These are phyloP conservation scores for Aspergillus felis DNA, from an alignment of 2,329 filamentous ascomycete species.

Conservation along the genomic window DNA sequence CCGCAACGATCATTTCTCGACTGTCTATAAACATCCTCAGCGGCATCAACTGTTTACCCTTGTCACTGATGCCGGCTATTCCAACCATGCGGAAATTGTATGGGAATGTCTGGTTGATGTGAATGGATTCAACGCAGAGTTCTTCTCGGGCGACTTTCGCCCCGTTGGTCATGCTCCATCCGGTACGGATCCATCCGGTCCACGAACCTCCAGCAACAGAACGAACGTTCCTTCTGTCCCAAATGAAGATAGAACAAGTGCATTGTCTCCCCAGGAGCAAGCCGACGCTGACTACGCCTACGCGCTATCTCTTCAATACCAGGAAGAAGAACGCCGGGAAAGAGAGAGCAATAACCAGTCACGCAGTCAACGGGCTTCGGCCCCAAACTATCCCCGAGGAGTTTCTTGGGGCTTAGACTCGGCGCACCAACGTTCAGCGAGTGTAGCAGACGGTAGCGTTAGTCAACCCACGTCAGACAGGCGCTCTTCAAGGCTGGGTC, in stretches of 20 bases:
- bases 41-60: conserved; percentile 73
- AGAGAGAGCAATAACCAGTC: conserved; percentile 39
- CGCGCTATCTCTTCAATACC: conserved; percentile 83
- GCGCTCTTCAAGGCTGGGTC: conserved; percentile 19
- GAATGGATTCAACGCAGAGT: conserved; percentile 75
- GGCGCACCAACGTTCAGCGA: conserved; percentile 17
- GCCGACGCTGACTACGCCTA: conserved; percentile 68
- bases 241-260: conserved; percentile 11
- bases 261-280: conserved; percentile 61
- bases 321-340: conserved; percentile 84
- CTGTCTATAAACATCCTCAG: conserved; percentile 80
- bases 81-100: conserved; percentile 81
- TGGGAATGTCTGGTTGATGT: conserved; percentile 94
- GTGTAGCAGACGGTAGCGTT: conserved; percentile 15
- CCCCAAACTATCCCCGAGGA: conserved; percentile 16
- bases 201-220: conserved; percentile 24
- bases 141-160: conserved; percentile 86
- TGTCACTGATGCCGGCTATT: conserved; percentile 90
- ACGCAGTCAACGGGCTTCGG: conserved; percentile 16
- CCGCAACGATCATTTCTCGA: conserved; percentile 95
- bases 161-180: conserved; percentile 62
- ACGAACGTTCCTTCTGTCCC: conserved; percentile 1
- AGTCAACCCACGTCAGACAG: conserved; percentile 15
- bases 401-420: conserved; percentile 7
- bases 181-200: conserved; percentile 24